phyloP scores from a whole-genome alignment of 1,284 basidiomycete species.

The Moesziomyces parantarcticus region DNA sequence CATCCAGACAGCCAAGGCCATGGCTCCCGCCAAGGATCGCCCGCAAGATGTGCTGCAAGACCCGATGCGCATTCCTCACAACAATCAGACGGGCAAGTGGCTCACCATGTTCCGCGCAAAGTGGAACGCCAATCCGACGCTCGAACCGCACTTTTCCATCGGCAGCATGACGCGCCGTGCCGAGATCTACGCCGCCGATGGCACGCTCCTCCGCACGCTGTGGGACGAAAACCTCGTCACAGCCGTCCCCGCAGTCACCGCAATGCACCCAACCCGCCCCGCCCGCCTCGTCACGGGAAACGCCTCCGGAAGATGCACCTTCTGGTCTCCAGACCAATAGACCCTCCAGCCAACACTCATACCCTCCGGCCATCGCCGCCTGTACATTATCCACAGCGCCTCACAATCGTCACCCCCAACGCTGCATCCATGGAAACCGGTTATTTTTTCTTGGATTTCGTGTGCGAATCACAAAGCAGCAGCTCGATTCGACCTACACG shows the following conservation, averaged over 20 bases:
- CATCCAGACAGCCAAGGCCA: slow-evolving; percentile 20
- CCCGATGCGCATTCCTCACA: slow-evolving; percentile 54
- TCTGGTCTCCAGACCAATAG: slow-evolving; percentile 48
- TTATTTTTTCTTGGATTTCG: background rate
- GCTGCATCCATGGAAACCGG: too few relatives aligned
- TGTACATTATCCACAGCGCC: slow-evolving; percentile 1
- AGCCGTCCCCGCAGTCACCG: slow-evolving; percentile 63
- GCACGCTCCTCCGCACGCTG: slow-evolving; percentile 51
- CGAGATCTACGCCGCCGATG: slow-evolving; percentile 59
- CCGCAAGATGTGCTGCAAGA: slow-evolving; percentile 46
- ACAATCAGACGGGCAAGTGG: slow-evolving; percentile 67
- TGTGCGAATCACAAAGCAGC: background rate
- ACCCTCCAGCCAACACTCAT: background rate
- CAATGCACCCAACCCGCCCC: slow-evolving; percentile 55
- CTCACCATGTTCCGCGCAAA: slow-evolving; percentile 64
- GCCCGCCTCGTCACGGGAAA: slow-evolving; percentile 58
- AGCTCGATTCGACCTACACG: too few relatives aligned
- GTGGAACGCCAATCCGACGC: slow-evolving; percentile 56
- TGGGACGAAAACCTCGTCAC: slow-evolving; percentile 64
- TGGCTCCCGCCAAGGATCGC: slow-evolving; percentile 2
- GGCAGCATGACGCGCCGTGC: slow-evolving; percentile 62
- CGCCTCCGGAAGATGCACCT: slow-evolving; percentile 55
- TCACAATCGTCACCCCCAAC: background rate
- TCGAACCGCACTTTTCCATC: slow-evolving; percentile 62
- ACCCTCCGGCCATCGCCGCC: background rate